Conservation (phyloP, 768 basidiomycete species). For the Mycena capillaripes region DNA sequence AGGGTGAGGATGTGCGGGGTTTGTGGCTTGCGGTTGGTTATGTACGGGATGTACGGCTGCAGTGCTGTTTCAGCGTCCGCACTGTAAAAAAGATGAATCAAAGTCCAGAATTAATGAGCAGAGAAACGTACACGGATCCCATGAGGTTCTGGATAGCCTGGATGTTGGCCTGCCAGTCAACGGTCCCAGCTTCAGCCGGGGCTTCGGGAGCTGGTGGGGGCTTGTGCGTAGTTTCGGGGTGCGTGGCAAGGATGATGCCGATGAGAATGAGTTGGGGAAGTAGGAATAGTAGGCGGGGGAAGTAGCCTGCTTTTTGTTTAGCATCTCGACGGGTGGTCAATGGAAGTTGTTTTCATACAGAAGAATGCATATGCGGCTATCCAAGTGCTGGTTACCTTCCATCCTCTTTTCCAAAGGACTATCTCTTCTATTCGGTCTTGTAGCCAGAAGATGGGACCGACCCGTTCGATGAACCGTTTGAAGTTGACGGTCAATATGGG, state of each 20-base stretch:
- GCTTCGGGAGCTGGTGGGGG: conserved; percentile 35
- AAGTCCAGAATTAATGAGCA: neutral
- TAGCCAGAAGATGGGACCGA: conserved; percentile 90
- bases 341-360: conserved; percentile 62
- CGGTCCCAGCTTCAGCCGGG: conserved; percentile 61
- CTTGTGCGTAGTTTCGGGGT: conserved; percentile 60
- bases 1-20: conserved; percentile 67
- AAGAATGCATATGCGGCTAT: conserved; percentile 84
- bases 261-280: conserved; percentile 77
- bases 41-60: conserved; percentile 65
- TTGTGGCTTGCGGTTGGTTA: conserved; percentile 63
- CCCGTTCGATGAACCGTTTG: conserved; percentile 80
- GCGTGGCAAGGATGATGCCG: conserved; percentile 74
- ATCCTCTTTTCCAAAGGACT: conserved; percentile 83
- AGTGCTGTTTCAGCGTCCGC: conserved; percentile 72
- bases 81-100: conserved; percentile 49
- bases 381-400: conserved; percentile 81
- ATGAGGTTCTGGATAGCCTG: conserved; percentile 94
- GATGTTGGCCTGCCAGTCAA: conserved; percentile 89
- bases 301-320: conserved; percentile 68
- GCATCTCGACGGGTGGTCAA: neutral
- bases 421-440: conserved; percentile 92
- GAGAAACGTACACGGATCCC: conserved; percentile 76
- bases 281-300: conserved; percentile 78
- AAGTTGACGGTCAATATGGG: conserved; percentile 86